Evolutionary conservation across 164 flowering plant genomes (phyloP).

Genomic region (Magnolia kwangsiensis): DNA sequence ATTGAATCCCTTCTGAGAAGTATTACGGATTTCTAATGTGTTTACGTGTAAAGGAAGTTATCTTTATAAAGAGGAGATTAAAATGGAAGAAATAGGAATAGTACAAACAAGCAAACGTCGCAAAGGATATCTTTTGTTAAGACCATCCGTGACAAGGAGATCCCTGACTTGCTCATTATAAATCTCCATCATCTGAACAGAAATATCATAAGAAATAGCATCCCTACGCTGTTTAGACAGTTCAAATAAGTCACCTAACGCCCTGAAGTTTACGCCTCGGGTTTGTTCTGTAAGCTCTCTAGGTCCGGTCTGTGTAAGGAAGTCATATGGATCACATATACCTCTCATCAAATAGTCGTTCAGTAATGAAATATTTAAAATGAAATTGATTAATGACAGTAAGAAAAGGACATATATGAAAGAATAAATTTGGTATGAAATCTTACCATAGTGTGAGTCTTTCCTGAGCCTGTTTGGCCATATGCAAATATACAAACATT

Average conservation of each 20-base stretch:
- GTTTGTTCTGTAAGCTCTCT: slow-evolving; percentile 72
- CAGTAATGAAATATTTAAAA: neutral
- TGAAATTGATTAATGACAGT: neutral
- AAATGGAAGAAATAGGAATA: neutral
- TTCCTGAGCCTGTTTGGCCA: slow-evolving; percentile 99
- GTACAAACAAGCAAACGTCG: neutral
- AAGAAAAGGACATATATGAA: neutral
- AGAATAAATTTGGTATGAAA: neutral
- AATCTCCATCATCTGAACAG: slow-evolving; percentile 98
- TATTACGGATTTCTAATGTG: slow-evolving; percentile 94
- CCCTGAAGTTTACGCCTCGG: slow-evolving; percentile 92
- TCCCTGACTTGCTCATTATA: slow-evolving; percentile 99
- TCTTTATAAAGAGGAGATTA: neutral
- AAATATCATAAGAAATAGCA: slow-evolving; percentile 68
- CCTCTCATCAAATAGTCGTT: neutral
- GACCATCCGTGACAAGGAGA: slow-evolving; percentile 75
- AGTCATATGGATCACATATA: slow-evolving; percentile 4
- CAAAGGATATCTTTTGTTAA: slow-evolving; percentile 93
- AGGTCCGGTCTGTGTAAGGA: slow-evolving; percentile 70
- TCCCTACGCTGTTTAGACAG: slow-evolving; percentile 81
- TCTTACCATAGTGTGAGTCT: slow-evolving; percentile 90
- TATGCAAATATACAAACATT: slow-evolving; percentile 99
- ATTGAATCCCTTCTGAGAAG: slow-evolving; percentile 82
- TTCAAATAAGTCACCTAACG: slow-evolving; percentile 76
- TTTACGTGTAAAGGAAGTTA: slow-evolving; percentile 44